Conservation (phyloP, 306 rosid species). For the Prunus mume region DNA sequence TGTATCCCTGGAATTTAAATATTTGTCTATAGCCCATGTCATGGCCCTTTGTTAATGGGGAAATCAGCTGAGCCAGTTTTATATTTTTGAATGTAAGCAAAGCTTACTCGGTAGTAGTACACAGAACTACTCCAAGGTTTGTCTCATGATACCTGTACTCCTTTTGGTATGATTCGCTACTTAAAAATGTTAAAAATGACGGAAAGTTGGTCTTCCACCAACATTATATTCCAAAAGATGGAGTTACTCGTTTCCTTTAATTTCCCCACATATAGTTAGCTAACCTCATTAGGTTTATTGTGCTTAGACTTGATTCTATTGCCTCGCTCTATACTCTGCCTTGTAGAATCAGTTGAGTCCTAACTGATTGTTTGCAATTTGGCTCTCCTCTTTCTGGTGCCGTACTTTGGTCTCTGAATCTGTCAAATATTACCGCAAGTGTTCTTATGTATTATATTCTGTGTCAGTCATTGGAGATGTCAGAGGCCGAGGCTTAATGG, state of each 20-base stretch:
- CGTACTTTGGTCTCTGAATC: background rate
- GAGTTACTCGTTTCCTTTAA: background rate
- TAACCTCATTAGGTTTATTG: background rate
- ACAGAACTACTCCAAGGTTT: background rate
- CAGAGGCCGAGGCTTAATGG: conserved; percentile 85
- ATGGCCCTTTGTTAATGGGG: background rate
- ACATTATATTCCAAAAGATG: background rate
- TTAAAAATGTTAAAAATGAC: too few species aligned
- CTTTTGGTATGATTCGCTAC: background rate
- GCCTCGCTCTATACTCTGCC: background rate
- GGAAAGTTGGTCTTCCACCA: background rate
- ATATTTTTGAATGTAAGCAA: background rate
- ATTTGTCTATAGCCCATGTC: background rate
- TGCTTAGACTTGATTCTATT: background rate
- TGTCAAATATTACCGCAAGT: background rate
- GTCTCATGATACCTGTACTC: background rate
- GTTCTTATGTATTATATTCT: conserved; percentile 20
- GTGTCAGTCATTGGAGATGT: conserved; percentile 79
- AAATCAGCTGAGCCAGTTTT: background rate
- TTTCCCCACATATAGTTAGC: background rate
- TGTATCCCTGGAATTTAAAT: background rate
- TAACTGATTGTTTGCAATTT: background rate
- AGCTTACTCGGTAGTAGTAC: background rate
- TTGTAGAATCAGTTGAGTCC: background rate
- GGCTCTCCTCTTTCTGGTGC: background rate